These are phyloP conservation scores for Cordyceps tenuipes DNA, from an alignment of 2,329 filamentous ascomycete genomes.

Conservation along the genomic window DNA sequence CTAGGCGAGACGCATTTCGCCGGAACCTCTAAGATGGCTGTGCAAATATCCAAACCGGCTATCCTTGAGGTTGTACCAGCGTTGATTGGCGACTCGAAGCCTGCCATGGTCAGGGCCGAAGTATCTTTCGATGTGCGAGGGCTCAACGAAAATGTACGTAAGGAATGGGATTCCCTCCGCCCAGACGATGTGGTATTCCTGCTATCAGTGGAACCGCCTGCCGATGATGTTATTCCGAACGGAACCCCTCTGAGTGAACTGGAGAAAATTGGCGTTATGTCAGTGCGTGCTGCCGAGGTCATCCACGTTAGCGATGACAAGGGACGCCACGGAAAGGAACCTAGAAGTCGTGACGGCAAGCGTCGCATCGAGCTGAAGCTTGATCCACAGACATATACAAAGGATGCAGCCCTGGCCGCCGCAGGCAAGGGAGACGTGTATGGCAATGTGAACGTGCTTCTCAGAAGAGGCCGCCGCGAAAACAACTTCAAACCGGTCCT, in stretches of 20 bases:
- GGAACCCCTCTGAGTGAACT: constrained; percentile 37
- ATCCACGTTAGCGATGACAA: constrained; percentile 81
- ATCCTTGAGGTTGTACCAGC: constrained; percentile 81
- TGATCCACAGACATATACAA: constrained; percentile 68
- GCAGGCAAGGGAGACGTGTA: constrained; percentile 72
- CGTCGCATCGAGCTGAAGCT: constrained; percentile 72
- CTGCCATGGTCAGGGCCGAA: constrained; percentile 80
- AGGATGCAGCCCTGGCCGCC: constrained; percentile 59
- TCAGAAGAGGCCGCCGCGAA: constrained; percentile 76
- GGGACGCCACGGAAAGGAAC: constrained; percentile 57
- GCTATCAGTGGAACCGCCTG: constrained; percentile 60
- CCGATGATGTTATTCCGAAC: constrained; percentile 44
- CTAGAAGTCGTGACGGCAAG: constrained; percentile 55
- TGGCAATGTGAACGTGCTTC: constrained; percentile 73
- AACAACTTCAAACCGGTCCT: constrained; percentile 96
- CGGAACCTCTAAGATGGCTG: constrained; percentile 85
- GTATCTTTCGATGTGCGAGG: constrained; percentile 75
- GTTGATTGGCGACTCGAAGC: constrained; percentile 72
- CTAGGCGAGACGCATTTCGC: constrained; percentile 65
- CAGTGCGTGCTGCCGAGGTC: constrained; percentile 75
- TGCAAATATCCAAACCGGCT: constrained; percentile 76
- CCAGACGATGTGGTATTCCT: constrained; percentile 87
- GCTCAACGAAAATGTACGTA: constrained; percentile 64
- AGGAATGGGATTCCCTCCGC: constrained; percentile 83
- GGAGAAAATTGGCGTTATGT: constrained; percentile 58